Base-by-base conservation (phyloP, 73 alveolate genomes). In the Paramecium sexaurelia region DNA sequence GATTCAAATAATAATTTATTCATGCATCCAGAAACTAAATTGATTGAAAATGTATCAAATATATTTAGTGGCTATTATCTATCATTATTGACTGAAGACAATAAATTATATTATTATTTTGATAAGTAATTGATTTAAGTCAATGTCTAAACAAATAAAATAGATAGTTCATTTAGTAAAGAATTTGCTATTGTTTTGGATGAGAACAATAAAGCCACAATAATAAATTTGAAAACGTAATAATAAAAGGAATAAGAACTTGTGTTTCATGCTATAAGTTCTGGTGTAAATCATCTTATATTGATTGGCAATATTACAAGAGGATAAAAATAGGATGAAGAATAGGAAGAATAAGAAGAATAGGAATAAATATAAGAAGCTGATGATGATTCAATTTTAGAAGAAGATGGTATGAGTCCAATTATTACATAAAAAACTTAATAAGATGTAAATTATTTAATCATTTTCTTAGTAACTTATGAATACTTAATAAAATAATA, bases 81-180 rank as follows among this genome's bases (percentile, higher is more conserved):
- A 7, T 41, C 90, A 37, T 33, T 35, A 11, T 27, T 71, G 35
- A 71, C 86, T 7, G 86, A 71, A 32, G 66, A 71, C 5, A 37
- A 37, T 71, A 36, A 37, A 6, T 40, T 71, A 17, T 71, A 35
- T 35, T 71, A 15, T 35, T 71, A 71, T 71, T 20, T 13, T 33
- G 66, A 71, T 71, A 71, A 32, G 15, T 27, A 71, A 35, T 35
- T 71, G 11, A 71, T 71, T 20, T 3, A 35, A 71, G 32, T 71
- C 7, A 19, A 71, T 35, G 20, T 71, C 43, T 20, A 29, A 27
- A 8, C 24, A 15, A 32, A 15, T 32, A 36, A 35, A 71, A 17
- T 71, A 8, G 66, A 71, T 71, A 35, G 86, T 71, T 29, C 61
- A 32, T 71, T 71, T 71, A 71, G 86, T 36, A 71, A 71, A 71